A percentile compares a stretch with the other conserved stretches of the same genome.
phyloP scores from a whole-genome alignment of 2,329 filamentous ascomycete genomes.

The Furcasterigmium furcatum region DNA sequence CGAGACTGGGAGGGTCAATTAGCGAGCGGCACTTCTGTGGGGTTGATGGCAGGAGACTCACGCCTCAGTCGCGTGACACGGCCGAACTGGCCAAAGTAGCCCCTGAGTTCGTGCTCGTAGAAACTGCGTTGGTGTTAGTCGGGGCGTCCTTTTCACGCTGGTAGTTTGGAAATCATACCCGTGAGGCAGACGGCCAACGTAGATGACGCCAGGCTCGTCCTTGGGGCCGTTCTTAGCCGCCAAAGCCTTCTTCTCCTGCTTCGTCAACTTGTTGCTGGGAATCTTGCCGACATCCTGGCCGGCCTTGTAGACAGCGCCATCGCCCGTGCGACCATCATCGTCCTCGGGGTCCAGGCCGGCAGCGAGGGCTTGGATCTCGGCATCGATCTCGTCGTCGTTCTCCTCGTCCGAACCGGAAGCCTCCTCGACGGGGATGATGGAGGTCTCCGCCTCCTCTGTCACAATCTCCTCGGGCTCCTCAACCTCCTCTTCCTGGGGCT shows the following conservation, averaged over 20 bases:
- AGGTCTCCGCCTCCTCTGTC: conserved; percentile 13
- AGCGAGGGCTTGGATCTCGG: conserved; percentile 39
- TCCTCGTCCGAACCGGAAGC: conserved; percentile 25
- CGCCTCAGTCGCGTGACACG: conserved; percentile 61
- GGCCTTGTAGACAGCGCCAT: conserved; percentile 36
- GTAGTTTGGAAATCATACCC: conserved; percentile 15
- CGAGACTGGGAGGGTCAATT: conserved; percentile 46
- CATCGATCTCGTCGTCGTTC: conserved; percentile 32
- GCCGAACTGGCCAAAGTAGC: conserved; percentile 94
- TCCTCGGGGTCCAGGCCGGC: conserved; percentile 41
- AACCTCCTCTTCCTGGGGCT: conserved; percentile 18
- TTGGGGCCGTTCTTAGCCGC: conserved; percentile 34
- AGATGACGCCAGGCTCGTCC: conserved; percentile 73
- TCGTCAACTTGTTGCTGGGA: conserved; percentile 40
- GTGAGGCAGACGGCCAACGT: conserved; percentile 86
- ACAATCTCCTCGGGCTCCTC: conserved; percentile 18
- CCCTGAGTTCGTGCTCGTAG: conserved; percentile 92
- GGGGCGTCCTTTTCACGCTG: neutral
- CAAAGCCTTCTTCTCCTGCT: conserved; percentile 30
- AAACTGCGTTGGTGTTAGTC: conserved; percentile 56
- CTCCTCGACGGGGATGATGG: conserved; percentile 19
- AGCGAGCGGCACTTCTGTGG: neutral
- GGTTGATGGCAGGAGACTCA: no score
- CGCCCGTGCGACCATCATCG: conserved; percentile 26
- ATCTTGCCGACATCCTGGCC: conserved; percentile 49